Conservation (phyloP, 305 asterid genomes). For the Fraxinus angustifolia region DNA sequence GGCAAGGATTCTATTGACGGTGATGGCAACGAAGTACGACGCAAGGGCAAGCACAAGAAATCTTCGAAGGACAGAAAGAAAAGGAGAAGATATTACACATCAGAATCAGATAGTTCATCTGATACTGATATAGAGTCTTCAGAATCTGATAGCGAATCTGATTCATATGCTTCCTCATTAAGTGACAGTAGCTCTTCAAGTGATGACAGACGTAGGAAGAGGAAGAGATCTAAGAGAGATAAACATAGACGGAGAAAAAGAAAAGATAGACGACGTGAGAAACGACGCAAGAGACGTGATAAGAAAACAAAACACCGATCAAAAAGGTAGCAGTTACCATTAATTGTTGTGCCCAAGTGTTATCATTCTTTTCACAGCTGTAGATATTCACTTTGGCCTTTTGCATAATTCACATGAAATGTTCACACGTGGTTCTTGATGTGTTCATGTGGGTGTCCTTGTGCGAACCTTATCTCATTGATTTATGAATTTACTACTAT, state of each 20-base stretch:
- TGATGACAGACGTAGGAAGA: constrained; percentile 72
- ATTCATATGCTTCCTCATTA: constrained; percentile 55
- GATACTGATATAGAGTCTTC: constrained; percentile 72
- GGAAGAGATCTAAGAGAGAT: constrained; percentile 81
- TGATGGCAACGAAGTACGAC: constrained; percentile 44
- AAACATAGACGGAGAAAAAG: constrained; percentile 62
- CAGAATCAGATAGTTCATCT: constrained; percentile 81
- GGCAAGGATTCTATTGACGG: constrained; percentile 45
- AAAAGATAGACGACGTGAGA: constrained; percentile 71
- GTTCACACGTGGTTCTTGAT: background rate
- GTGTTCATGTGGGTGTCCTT: background rate
- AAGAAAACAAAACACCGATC: constrained; percentile 72
- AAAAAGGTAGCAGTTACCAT: constrained; percentile 50
- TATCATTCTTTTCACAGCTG: background rate
- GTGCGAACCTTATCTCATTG: background rate
- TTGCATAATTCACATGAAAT: background rate
- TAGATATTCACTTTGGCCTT: background rate
- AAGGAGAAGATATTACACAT: constrained; percentile 65
- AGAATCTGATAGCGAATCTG: constrained; percentile 75
- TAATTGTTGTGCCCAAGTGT: background rate
- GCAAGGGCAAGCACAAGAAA: constrained; percentile 76
- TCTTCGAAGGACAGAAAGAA: constrained; percentile 68
- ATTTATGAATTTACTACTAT: background rate
- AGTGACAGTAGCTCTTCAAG: constrained; percentile 84
- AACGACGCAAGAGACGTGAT: constrained; percentile 75